These are phyloP conservation scores for Rhizopus delemar DNA, from an alignment of 371 early-diverging fungal genomes.

Conservation along the genomic window DNA sequence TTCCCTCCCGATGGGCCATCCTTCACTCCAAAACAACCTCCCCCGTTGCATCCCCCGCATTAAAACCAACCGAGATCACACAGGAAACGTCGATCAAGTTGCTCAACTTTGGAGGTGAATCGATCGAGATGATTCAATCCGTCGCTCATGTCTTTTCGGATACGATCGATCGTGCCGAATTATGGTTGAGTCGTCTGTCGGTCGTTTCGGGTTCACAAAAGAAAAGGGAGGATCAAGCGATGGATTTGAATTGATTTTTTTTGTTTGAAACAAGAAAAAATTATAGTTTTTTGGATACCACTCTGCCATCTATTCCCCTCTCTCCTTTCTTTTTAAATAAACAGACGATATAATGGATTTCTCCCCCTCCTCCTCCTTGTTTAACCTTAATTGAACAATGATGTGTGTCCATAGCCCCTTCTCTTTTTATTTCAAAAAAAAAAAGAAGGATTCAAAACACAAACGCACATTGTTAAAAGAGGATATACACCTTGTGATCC, in stretches of 20 bases:
- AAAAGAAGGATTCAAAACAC: no score
- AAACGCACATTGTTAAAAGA: no score
- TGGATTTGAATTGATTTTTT: constrained; percentile 10
- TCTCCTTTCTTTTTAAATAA: no score
- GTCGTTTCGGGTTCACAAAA: constrained; percentile 28
- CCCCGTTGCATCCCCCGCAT: constrained; percentile 42
- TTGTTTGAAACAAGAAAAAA: not conserved
- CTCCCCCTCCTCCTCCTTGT: no score
- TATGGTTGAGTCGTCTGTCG: constrained; percentile 66
- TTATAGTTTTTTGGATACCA: not conserved
- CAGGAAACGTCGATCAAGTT: constrained; percentile 52
- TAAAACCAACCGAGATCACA: constrained; percentile 38
- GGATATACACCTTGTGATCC: no score
- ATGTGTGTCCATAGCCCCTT: no score
- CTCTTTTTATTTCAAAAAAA: no score
- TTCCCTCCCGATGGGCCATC: constrained; percentile 85
- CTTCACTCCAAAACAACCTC: constrained; percentile 48
- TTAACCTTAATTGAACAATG: no score
- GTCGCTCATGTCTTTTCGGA: constrained; percentile 81
- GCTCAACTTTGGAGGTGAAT: constrained; percentile 79
- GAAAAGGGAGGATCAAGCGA: not conserved
- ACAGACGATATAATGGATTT: no score
- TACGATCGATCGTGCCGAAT: constrained; percentile 80
- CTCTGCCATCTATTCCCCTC: no score
- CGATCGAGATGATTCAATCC: constrained; percentile 76